phyloP scores from a whole-genome alignment of 2,329 filamentous ascomycete genomes.

The Claviceps capensis region DNA sequence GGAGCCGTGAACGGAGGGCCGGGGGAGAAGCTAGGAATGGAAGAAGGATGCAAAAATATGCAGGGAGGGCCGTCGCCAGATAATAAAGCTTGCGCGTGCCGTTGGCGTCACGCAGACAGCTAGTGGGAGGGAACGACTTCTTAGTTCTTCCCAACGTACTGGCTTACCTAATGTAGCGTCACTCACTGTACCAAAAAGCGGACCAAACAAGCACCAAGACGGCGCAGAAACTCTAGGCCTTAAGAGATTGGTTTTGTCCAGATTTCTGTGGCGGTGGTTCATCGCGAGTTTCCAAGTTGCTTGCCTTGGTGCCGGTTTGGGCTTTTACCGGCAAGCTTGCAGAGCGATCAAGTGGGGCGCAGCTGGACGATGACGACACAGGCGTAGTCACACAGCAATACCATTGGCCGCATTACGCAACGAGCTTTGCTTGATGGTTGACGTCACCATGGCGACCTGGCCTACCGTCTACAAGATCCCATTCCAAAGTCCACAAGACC shows the following conservation, averaged over 20 bases:
- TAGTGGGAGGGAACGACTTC: too few species aligned
- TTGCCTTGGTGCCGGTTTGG: too few species aligned
- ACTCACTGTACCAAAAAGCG: too few species aligned
- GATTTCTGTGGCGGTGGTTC: too few species aligned
- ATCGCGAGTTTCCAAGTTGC: too few species aligned
- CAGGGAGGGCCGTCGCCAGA: background rate
- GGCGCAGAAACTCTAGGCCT: too few species aligned
- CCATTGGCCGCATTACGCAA: background rate
- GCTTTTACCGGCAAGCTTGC: too few species aligned
- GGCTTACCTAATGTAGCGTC: too few species aligned
- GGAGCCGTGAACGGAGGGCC: background rate
- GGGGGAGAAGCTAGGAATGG: background rate
- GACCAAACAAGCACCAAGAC: too few species aligned
- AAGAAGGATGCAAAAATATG: background rate
- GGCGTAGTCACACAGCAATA: background rate
- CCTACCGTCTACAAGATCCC: background rate
- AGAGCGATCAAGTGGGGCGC: conserved; percentile 3
- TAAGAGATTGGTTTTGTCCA: too few species aligned
- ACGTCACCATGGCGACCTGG: background rate
- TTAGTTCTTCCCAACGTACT: too few species aligned
- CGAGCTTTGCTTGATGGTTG: background rate
- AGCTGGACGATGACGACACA: conserved; percentile 10
- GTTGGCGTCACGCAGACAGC: background rate
- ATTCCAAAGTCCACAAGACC: background rate
- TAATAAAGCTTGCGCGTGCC: background rate